Conservation (phyloP, 768 basidiomycete species). For the Brasilioporus rufonigricans region DNA sequence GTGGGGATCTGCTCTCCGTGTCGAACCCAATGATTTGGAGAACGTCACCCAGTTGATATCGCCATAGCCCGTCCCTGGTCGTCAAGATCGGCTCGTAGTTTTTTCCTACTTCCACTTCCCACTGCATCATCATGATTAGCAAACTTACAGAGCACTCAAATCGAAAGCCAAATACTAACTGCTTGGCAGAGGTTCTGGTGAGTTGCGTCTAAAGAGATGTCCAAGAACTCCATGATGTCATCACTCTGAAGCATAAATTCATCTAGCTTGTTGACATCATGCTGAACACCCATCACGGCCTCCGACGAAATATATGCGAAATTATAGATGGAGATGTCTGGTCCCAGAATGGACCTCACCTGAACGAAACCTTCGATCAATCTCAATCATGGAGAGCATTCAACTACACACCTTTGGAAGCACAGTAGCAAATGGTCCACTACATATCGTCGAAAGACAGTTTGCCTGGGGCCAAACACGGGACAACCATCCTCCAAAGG, state of each 20-base stretch:
- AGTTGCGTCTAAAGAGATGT: neutral
- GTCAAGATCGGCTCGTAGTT: slow-evolving; percentile 22
- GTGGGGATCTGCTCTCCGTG: neutral
- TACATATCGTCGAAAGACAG: slow-evolving; percentile 1
- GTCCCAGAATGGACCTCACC: slow-evolving; percentile 14
- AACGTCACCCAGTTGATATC: slow-evolving; percentile 21
- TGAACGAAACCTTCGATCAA: neutral
- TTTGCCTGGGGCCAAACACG: slow-evolving; percentile 15
- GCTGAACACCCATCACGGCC: neutral
- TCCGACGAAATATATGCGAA: slow-evolving; percentile 15
- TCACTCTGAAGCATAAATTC: neutral
- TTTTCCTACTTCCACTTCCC: neutral
- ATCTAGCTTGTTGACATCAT: neutral
- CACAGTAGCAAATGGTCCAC: slow-evolving; percentile 7
- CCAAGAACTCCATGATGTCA: neutral
- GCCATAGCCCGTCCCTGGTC: slow-evolving; percentile 23
- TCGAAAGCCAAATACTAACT: neutral
- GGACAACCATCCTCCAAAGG: slow-evolving; percentile 14
- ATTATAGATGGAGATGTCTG: neutral
- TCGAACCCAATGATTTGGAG: slow-evolving; percentile 18
- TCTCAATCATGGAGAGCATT: neutral
- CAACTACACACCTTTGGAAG: slow-evolving; percentile 12
- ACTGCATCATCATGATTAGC: neutral
- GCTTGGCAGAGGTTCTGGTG: neutral
- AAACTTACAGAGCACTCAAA: neutral